Evolutionary conservation across 2,329 filamentous ascomycete genomes (phyloP).

Genomic region (Claviceps pazoutovae): DNA sequence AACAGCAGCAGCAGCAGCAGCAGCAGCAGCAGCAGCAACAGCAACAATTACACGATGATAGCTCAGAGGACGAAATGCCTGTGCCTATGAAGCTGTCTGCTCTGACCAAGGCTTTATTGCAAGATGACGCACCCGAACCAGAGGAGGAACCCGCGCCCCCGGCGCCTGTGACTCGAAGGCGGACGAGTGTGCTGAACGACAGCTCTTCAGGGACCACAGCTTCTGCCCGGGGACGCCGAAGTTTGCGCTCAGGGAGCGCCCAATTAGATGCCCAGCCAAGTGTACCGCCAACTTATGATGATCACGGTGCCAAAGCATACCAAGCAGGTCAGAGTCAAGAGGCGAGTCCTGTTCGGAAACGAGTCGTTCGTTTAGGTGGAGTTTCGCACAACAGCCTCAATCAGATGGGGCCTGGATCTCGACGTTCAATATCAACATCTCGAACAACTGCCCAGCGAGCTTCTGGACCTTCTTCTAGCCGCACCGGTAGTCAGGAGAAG

Average conservation of each 20-base stretch:
- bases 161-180: conserved; percentile 34
- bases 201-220: conserved; percentile 25
- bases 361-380: conserved; percentile 43
- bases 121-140: conserved; percentile 41
- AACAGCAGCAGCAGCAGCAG: too few relatives aligned
- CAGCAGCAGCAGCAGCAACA: too few relatives aligned
- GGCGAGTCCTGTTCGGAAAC: conserved; percentile 39
- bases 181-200: conserved; percentile 30
- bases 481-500: conserved; percentile 27
- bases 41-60: conserved; percentile 51
- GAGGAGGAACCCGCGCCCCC: conserved; percentile 25
- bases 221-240: conserved; percentile 27
- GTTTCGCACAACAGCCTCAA: conserved; percentile 31
- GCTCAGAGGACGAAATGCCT: conserved; percentile 86
- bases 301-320: conserved; percentile 1
- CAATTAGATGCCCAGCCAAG: conserved; percentile 26
- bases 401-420: conserved; percentile 26
- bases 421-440: conserved; percentile 38
- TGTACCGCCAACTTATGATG: conserved; percentile 17
- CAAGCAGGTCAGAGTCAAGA: conserved; percentile 24
- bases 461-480: conserved; percentile 20
- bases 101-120: conserved; percentile 73
- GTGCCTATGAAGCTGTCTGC: conserved; percentile 90
- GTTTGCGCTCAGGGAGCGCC: conserved; percentile 33
- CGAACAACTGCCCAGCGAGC: conserved; percentile 15